Percentiles rank a stretch among this genome's conserved stretches.
These are phyloP conservation scores for Calonectria hawksworthii DNA, from an alignment of 2,329 filamentous ascomycete genomes.

Conservation along the genomic window DNA sequence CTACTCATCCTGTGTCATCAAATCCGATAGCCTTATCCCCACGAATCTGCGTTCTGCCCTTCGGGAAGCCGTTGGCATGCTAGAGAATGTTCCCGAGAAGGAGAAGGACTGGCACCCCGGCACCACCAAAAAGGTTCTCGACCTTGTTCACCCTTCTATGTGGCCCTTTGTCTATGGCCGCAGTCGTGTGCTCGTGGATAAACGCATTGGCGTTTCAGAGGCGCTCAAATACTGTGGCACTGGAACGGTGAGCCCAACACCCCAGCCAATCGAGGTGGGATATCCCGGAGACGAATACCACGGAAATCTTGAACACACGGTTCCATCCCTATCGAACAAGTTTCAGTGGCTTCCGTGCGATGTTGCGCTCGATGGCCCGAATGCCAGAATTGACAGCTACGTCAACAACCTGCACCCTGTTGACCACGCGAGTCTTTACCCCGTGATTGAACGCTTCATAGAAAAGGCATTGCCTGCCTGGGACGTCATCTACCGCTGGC, in stretches of 20 bases:
- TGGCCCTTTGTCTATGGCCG: constrained; percentile 37
- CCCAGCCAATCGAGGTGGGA: constrained; percentile 66
- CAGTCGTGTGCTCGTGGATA: constrained; percentile 51
- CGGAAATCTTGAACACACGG: constrained; percentile 57
- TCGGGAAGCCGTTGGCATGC: constrained; percentile 21
- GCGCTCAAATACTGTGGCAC: constrained; percentile 34
- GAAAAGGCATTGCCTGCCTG: constrained; percentile 59
- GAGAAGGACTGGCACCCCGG: constrained; percentile 35
- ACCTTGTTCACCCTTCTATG: constrained; percentile 34
- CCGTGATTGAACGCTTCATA: constrained; percentile 58
- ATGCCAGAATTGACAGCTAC: constrained; percentile 59
- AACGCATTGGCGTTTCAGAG: constrained; percentile 42
- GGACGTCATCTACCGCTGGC: constrained; percentile 55
- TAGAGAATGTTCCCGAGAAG: constrained; percentile 30
- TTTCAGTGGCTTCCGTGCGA: constrained; percentile 46
- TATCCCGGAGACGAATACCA: constrained; percentile 62
- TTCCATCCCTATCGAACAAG: constrained; percentile 57
- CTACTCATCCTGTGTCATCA: constrained; percentile 33
- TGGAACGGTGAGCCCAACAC: constrained; percentile 26
- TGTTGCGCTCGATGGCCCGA: constrained; percentile 55
- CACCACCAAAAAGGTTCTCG: constrained; percentile 1
- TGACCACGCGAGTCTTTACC: constrained; percentile 54
- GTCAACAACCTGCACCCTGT: constrained; percentile 67
- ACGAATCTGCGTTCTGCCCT: constrained; percentile 18
- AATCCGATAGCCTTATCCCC: constrained; percentile 38